These are phyloP conservation scores for Wickerhamomyces strasburgensis DNA, from an alignment of 805 yeast species.

Conservation along the genomic window DNA sequence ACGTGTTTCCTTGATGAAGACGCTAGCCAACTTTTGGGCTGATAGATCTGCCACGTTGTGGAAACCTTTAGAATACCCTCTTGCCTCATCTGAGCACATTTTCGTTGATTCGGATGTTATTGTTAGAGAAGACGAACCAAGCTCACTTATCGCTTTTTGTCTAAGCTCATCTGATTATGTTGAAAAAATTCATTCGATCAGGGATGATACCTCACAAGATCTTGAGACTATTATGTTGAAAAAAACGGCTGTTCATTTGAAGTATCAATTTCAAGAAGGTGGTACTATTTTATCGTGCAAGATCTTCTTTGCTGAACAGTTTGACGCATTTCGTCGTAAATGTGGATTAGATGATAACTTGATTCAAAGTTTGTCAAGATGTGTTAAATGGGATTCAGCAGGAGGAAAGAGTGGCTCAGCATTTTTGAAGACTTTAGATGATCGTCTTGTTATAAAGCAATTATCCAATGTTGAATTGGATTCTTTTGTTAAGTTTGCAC, in stretches of 20 bases:
- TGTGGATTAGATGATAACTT: slow-evolving; percentile 75
- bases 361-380: slow-evolving; percentile 85
- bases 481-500: slow-evolving; percentile 92
- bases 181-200: slow-evolving; percentile 44
- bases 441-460: slow-evolving; percentile 85
- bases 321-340: slow-evolving; percentile 84
- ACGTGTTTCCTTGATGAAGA: slow-evolving; percentile 70
- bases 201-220: slow-evolving; percentile 10
- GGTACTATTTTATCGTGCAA: slow-evolving; percentile 82
- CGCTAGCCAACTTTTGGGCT: slow-evolving; percentile 92
- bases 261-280: slow-evolving; percentile 89
- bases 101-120: slow-evolving; percentile 92
- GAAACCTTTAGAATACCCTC: slow-evolving; percentile 87
- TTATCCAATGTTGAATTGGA: slow-evolving; percentile 84
- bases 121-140: slow-evolving; percentile 94
- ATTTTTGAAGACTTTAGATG: slow-evolving; percentile 87
- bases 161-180: slow-evolving; percentile 79
- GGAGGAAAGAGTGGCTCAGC: slow-evolving; percentile 98
- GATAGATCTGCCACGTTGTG: slow-evolving; percentile 93
- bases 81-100: slow-evolving; percentile 74
- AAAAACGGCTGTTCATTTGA: slow-evolving; percentile 81
- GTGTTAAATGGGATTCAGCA: slow-evolving; percentile 91
- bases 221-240: slow-evolving; percentile 72
- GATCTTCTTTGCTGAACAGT: slow-evolving; percentile 92
- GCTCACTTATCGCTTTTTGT: slow-evolving; percentile 90